Evolutionary conservation across 2,329 filamentous ascomycete species (phyloP).

Genomic region (Monilinia fructigena): DNA sequence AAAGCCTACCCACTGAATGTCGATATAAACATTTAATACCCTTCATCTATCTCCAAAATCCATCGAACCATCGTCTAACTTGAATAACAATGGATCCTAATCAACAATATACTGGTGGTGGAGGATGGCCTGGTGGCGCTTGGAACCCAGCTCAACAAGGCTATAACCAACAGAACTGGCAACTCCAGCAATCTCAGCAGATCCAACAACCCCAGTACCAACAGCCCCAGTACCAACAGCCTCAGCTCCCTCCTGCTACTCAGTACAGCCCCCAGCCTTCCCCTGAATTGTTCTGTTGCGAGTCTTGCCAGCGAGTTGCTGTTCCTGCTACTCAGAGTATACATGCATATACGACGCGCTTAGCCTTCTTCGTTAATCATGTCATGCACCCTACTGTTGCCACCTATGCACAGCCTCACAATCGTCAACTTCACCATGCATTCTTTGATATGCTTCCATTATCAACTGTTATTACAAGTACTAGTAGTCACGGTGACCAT

Average conservation of each 20-base stretch:
- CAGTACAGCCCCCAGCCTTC: neutral
- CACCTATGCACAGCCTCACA: neutral
- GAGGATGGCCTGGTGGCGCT: neutral
- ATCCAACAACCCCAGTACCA: too few relatives aligned
- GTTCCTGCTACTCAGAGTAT: neutral
- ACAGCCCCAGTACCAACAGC: neutral
- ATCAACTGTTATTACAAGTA: neutral
- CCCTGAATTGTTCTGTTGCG: conserved; percentile 6
- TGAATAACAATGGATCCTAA: neutral
- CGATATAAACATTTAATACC: neutral
- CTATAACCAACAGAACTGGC: neutral
- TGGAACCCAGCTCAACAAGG: conserved; percentile 3
- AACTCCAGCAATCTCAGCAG: neutral
- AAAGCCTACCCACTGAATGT: neutral
- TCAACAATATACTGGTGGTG: neutral
- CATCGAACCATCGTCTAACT: too few relatives aligned
- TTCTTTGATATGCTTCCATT: neutral
- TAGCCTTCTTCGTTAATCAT: neutral
- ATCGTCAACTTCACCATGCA: neutral
- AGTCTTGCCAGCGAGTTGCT: neutral
- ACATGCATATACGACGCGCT: conserved; percentile 14
- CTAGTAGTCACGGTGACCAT: too few relatives aligned
- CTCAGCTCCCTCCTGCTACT: neutral
- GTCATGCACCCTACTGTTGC: conserved; percentile 2
- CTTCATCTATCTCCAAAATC: neutral